phyloP scores from a whole-genome alignment of 2,329 filamentous ascomycete genomes.

The Aureobasidium sp. region DNA sequence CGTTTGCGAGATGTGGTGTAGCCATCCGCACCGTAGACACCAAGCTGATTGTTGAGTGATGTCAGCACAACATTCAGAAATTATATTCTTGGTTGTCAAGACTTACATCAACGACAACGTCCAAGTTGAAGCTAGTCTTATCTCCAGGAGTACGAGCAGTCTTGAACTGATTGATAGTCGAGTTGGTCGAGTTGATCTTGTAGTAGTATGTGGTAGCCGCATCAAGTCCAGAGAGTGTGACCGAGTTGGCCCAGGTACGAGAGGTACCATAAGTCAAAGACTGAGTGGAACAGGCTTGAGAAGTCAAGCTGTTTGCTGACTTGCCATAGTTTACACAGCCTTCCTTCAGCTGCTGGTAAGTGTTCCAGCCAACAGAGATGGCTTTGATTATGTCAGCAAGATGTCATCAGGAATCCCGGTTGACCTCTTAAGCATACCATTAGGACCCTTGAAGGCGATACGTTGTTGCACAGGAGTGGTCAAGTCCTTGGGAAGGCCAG shows the following conservation, averaged over 20 bases:
- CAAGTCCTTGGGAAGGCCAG: constrained; percentile 40
- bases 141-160: constrained; percentile 48
- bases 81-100: too few relatives aligned
- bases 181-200: constrained; percentile 50
- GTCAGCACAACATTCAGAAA: constrained; percentile 13
- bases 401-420: neutral
- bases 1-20: constrained; percentile 41
- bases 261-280: constrained; percentile 47
- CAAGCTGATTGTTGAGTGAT: constrained; percentile 33
- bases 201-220: constrained; percentile 54
- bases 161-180: constrained; percentile 45
- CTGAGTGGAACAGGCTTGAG: constrained; percentile 36
- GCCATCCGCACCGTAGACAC: constrained; percentile 43
- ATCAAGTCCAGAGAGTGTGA: constrained; percentile 38
- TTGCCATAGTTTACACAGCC: constrained; percentile 47
- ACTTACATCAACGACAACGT: constrained; percentile 47
- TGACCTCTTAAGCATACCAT: constrained; percentile 28
- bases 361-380: constrained; percentile 49
- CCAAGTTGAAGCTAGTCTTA: constrained; percentile 45
- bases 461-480: constrained; percentile 49
- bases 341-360: constrained; percentile 39
- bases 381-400: constrained; percentile 27
- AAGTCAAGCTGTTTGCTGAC: constrained; percentile 31
- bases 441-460: constrained; percentile 42
- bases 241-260: constrained; percentile 46